Evolutionary conservation across 805 yeast genomes (phyloP).

Genomic region (Sugiyamaella smithiae): DNA sequence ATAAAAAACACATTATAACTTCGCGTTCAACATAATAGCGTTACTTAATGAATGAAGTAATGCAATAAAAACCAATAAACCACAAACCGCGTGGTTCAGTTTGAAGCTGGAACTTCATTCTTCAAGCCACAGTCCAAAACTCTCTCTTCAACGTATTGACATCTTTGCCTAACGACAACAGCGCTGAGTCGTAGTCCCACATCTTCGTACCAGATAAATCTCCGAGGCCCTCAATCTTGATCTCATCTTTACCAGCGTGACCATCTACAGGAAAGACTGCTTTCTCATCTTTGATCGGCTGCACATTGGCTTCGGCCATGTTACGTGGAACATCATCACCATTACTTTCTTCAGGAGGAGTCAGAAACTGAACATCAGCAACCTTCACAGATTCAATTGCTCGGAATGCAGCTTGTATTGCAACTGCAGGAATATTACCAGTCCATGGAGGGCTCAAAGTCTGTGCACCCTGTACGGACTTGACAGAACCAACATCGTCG

Average conservation of each 20-base stretch:
- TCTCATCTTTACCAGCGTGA: conserved; percentile 7
- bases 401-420: conserved; percentile 34
- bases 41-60: too few species aligned
- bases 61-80: too few species aligned
- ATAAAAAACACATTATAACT: too few species aligned
- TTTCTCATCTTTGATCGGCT: background rate
- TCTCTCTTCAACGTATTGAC: conserved; percentile 23
- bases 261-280: conserved; percentile 17
- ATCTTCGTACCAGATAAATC: conserved; percentile 15
- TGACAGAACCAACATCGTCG: conserved; percentile 1
- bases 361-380: conserved; percentile 29
- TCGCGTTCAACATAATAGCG: too few species aligned
- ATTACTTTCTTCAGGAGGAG: conserved; percentile 25
- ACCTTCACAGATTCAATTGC: conserved; percentile 31
- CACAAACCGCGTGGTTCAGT: too few species aligned
- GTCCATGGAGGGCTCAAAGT: conserved; percentile 24
- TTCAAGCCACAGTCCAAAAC: conserved; percentile 27
- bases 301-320: conserved; percentile 1
- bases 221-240: conserved; percentile 19
- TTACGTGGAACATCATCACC: conserved; percentile 1
- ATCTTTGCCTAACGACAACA: conserved; percentile 24
- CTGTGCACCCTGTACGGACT: conserved; percentile 1
- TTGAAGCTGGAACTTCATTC: too few species aligned
- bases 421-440: conserved; percentile 32
- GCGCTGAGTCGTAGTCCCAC: conserved; percentile 29